Evolutionary conservation across 1,284 basidiomycete genomes (phyloP).

Genomic region (Malassezia yamatoensis): DNA sequence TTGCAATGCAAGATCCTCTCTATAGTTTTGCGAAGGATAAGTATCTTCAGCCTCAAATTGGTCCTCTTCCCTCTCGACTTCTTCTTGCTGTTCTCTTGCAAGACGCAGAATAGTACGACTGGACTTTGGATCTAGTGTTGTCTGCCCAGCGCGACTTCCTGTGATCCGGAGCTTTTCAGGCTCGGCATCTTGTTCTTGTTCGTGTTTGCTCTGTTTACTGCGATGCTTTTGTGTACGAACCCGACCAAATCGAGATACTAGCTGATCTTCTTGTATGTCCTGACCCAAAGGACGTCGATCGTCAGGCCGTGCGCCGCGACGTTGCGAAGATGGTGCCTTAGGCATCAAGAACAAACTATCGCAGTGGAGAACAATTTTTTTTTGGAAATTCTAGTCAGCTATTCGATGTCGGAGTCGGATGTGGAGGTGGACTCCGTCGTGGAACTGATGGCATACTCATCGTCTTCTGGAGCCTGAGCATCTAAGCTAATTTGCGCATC

Average conservation of each 20-base stretch:
- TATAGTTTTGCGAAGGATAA: constrained; percentile 21
- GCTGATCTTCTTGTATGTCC: constrained; percentile 13
- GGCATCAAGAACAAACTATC: constrained; percentile 7
- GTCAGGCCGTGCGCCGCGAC: constrained; percentile 6
- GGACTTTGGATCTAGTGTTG: constrained; percentile 55
- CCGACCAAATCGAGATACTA: constrained; percentile 15
- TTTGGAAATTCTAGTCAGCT: too few species aligned
- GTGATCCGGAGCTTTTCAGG: constrained; percentile 21
- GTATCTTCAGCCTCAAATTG: constrained; percentile 45
- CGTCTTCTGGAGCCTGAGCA: constrained; percentile 31
- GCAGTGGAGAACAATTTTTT: not conserved
- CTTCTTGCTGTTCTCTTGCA: constrained; percentile 84
- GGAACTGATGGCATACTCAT: constrained; percentile 17
- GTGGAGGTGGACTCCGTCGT: not conserved
- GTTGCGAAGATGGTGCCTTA: constrained; percentile 15
- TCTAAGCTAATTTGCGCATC: constrained; percentile 13
- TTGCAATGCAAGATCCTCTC: constrained; percentile 48
- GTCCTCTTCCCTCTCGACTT: constrained; percentile 51
- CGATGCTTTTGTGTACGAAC: constrained; percentile 13
- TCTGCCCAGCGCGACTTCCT: constrained; percentile 29
- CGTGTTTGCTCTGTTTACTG: not conserved
- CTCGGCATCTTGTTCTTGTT: not conserved
- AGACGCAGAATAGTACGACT: constrained; percentile 84
- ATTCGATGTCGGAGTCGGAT: too few species aligned
- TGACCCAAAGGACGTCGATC: constrained; percentile 14